Conservation (phyloP, 257 asterid species). For the Euphrasia confusa region DNA sequence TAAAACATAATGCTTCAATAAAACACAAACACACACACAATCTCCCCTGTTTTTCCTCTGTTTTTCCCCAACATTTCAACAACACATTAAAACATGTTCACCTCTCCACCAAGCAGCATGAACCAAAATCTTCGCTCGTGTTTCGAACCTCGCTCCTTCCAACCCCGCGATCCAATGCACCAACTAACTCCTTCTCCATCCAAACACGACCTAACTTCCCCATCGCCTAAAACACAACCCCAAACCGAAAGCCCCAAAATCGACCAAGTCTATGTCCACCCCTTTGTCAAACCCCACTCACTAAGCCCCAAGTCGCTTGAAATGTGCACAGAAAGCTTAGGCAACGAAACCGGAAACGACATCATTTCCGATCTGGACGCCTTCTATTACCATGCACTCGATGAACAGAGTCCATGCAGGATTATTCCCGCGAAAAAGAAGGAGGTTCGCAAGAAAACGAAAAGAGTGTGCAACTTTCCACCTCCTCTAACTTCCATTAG, state of each 20-base stretch:
- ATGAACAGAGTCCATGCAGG: conserved; percentile 16
- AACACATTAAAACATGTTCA: conserved; percentile 26
- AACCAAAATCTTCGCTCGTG: conserved; percentile 40
- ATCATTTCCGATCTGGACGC: conserved; percentile 34
- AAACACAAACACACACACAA: background rate
- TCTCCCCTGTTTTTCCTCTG: conserved; percentile 30
- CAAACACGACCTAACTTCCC: conserved; percentile 28
- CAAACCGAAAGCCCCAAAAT: conserved; percentile 3
- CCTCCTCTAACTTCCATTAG: conserved; percentile 71
- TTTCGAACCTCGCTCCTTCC: conserved; percentile 32
- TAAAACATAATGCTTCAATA: background rate
- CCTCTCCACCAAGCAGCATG: conserved; percentile 19
- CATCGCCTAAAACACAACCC: conserved; percentile 26
- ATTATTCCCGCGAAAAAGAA: conserved; percentile 22
- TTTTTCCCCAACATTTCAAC: conserved; percentile 7
- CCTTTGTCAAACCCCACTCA: conserved; percentile 31
- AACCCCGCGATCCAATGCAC: conserved; percentile 32
- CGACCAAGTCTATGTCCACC: conserved; percentile 43
- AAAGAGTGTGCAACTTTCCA: conserved; percentile 35
- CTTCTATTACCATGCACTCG: conserved; percentile 13
- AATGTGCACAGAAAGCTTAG: conserved; percentile 87
- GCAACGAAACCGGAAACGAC: conserved; percentile 65
- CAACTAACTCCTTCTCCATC: conserved; percentile 41
- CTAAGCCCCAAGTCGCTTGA: conserved; percentile 57
- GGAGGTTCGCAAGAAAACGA: conserved; percentile 24